Conservation (phyloP, 179 eudicot genomes). For the Beta corolliflora region DNA sequence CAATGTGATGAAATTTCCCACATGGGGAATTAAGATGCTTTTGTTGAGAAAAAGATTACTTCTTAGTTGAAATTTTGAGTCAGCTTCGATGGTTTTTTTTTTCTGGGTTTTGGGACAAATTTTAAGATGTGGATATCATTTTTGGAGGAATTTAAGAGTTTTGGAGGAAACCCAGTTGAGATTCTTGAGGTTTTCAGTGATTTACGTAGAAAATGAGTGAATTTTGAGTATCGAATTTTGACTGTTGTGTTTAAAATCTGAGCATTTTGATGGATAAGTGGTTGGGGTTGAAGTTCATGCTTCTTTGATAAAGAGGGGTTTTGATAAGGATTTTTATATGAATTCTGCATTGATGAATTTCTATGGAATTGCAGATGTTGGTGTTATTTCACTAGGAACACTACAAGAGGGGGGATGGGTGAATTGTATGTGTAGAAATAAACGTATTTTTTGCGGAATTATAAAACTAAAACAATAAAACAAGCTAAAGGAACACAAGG, state of each 20-base stretch:
- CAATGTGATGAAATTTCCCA: constrained; percentile 39
- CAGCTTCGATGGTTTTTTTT: constrained; percentile 46
- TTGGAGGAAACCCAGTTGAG: constrained; percentile 57
- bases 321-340: constrained; percentile 50
- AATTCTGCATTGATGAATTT: constrained; percentile 62
- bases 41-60: constrained; percentile 35
- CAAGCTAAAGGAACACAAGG: no score
- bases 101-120: constrained; percentile 37
- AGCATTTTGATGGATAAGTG: constrained; percentile 43
- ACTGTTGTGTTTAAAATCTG: constrained; percentile 50
- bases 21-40: no score
- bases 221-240: constrained; percentile 40
- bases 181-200: constrained; percentile 56
- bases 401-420: no score
- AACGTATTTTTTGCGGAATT: no score
- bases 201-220: constrained; percentile 52
- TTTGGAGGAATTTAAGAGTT: constrained; percentile 45
- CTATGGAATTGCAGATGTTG: constrained; percentile 52
- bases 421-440: no score
- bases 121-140: constrained; percentile 51
- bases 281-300: constrained; percentile 28
- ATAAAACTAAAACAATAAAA: no score
- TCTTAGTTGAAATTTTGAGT: constrained; percentile 51
- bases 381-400: constrained; percentile 21
- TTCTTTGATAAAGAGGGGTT: constrained; percentile 56